Percentiles rank a stretch among this genome's conserved stretches.
These are phyloP conservation scores for Globisporangium spinosum DNA, from an alignment of 352 stramenopile species.

Conservation along the genomic window DNA sequence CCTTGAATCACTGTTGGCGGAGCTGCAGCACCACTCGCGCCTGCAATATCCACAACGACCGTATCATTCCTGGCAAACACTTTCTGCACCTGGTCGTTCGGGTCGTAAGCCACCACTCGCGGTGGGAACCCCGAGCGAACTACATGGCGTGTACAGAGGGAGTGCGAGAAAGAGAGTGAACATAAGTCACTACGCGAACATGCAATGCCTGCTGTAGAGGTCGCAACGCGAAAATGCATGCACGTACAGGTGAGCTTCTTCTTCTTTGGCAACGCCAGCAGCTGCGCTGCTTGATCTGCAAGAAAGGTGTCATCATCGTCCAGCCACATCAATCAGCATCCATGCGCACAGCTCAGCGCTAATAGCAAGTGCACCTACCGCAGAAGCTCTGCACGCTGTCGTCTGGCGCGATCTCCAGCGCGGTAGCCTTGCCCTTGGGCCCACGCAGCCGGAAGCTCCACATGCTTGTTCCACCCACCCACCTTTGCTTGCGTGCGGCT, in stretches of 20 bases:
- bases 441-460: conserved; percentile 70
- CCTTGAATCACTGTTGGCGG: conserved; percentile 22
- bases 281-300: conserved; percentile 37
- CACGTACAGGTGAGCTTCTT: conserved; percentile 51
- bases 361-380: conserved; percentile 29
- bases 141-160: conserved; percentile 12
- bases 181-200: not conserved
- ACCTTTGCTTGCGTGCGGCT: not conserved
- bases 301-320: not conserved
- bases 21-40: conserved; percentile 8
- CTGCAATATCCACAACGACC: conserved; percentile 44
- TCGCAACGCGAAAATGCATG: not conserved
- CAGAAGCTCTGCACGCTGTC: conserved; percentile 40
- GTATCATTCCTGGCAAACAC: conserved; percentile 67
- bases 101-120: conserved; percentile 31
- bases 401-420: conserved; percentile 46
- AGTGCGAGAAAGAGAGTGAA: not conserved
- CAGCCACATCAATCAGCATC: not conserved
- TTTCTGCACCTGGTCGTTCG: conserved; percentile 36
- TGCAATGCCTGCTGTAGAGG: not conserved
- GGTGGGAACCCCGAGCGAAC: conserved; percentile 72
- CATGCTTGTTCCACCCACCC: conserved; percentile 17
- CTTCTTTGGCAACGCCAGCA: conserved; percentile 40
- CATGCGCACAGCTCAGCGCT: not conserved
- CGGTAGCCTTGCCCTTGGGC: conserved; percentile 48